Percentiles rank a stretch among this genome's conserved stretches.
Evolutionary conservation across 164 flowering plant genomes (phyloP).

Genomic region (Vitis rotundifolia): DNA sequence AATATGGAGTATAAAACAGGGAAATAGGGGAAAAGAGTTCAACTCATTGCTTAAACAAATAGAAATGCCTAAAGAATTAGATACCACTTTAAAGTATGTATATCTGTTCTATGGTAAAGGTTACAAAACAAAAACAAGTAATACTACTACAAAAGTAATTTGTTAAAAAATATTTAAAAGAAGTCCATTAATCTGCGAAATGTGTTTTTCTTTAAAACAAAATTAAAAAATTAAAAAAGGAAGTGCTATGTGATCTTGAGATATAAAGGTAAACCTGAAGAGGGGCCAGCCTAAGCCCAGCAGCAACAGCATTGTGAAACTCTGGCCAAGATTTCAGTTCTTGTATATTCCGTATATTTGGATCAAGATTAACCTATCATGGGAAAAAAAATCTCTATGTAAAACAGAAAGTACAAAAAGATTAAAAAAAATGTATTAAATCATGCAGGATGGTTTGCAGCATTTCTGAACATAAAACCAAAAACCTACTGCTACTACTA

Average conservation of each 20-base stretch:
- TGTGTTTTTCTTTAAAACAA: not conserved
- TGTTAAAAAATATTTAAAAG: too few species aligned
- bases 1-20: not conserved
- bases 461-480: too few species aligned
- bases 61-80: not conserved
- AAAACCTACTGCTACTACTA: too few species aligned
- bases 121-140: not conserved
- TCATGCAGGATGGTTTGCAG: not conserved
- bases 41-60: not conserved
- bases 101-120: not conserved
- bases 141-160: not conserved
- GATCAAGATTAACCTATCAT: slow-evolving; percentile 88
- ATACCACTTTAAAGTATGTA: not conserved
- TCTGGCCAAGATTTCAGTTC: slow-evolving; percentile 96
- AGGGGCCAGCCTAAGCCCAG: slow-evolving; percentile 89
- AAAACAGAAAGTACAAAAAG: not conserved
- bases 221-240: not conserved
- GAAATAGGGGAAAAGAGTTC: not conserved
- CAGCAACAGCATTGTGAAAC: slow-evolving; percentile 98
- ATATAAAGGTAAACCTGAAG: slow-evolving; percentile 56
- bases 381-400: not conserved
- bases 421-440: not conserved
- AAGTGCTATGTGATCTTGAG: not conserved
- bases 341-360: slow-evolving; percentile 75
- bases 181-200: too few species aligned